Conservation (phyloP, 164 flowering plant species). For the Vitis rotundifolia region DNA sequence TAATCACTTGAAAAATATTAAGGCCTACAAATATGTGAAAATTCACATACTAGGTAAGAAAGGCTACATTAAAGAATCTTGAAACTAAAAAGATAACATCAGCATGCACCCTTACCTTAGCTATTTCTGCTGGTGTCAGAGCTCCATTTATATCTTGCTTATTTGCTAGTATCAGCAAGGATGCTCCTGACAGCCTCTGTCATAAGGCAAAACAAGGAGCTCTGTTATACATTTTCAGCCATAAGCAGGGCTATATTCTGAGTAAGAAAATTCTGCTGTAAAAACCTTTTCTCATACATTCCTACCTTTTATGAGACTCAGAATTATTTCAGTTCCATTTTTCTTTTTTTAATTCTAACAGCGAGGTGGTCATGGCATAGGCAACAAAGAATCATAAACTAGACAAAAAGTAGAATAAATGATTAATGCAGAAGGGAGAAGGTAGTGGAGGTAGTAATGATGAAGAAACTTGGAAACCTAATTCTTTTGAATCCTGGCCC, state of each 20-base stretch:
- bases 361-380: no score
- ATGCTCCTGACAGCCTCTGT: slow-evolving; percentile 95
- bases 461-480: no score
- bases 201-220: slow-evolving; percentile 10
- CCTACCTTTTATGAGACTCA: not conserved
- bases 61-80: not conserved
- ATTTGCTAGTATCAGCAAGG: slow-evolving; percentile 87
- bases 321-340: not conserved
- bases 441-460: no score
- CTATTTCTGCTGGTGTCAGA: slow-evolving; percentile 85
- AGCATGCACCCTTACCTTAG: slow-evolving; percentile 51
- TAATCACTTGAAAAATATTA: no score
- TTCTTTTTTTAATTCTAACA: not conserved
- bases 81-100: not conserved
- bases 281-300: not conserved
- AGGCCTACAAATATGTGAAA: not conserved
- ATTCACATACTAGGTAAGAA: not conserved
- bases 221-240: not conserved
- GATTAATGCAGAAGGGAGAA: no score
- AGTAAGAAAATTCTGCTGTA: not conserved
- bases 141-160: slow-evolving; percentile 98
- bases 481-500: no score
- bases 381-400: no score
- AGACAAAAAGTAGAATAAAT: no score
- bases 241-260: not conserved